Percentiles rank a stretch among this genome's conserved stretches.
Evolutionary conservation across 371 early-diverging fungal genomes (phyloP).

Genomic region (Choanephora cucurbitarum): DNA sequence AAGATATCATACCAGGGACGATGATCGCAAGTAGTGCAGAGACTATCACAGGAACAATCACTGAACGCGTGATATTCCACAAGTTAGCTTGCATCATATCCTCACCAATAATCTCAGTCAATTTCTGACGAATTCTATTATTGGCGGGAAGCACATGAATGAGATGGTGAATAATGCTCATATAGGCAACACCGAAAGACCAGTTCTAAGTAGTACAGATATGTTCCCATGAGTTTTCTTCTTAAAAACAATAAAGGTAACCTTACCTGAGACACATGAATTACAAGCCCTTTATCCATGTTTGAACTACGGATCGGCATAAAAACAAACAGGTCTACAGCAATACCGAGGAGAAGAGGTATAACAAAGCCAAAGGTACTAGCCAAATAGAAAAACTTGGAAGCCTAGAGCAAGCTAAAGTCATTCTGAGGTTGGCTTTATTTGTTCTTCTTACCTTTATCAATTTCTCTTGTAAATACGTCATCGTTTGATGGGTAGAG

Average conservation of each 20-base stretch:
- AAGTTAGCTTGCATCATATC: constrained; percentile 30
- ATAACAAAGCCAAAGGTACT: constrained; percentile 52
- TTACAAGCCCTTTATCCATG: constrained; percentile 35
- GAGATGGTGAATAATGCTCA: constrained; percentile 53
- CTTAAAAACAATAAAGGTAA: neutral
- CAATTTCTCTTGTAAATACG: constrained; percentile 1
- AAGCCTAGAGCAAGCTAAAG: constrained; percentile 6
- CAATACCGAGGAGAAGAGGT: constrained; percentile 55
- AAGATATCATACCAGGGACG: constrained; percentile 24
- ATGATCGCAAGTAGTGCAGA: constrained; percentile 19
- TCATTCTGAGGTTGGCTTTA: too few relatives aligned
- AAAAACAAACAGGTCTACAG: constrained; percentile 60
- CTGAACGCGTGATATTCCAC: constrained; percentile 32
- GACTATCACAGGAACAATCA: constrained; percentile 35
- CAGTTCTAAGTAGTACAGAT: constrained; percentile 45
- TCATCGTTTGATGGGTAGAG: constrained; percentile 5
- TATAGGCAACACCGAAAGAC: constrained; percentile 61
- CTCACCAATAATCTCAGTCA: constrained; percentile 34
- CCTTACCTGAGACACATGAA: constrained; percentile 56
- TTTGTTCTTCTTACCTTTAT: neutral
- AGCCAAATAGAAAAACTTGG: constrained; percentile 37
- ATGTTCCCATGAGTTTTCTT: constrained; percentile 1
- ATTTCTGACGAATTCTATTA: constrained; percentile 36
- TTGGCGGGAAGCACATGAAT: constrained; percentile 47
- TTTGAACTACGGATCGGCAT: constrained; percentile 49